phyloP scores from a whole-genome alignment of 2,329 filamentous ascomycete genomes.

The Calonectria hongkongensis region DNA sequence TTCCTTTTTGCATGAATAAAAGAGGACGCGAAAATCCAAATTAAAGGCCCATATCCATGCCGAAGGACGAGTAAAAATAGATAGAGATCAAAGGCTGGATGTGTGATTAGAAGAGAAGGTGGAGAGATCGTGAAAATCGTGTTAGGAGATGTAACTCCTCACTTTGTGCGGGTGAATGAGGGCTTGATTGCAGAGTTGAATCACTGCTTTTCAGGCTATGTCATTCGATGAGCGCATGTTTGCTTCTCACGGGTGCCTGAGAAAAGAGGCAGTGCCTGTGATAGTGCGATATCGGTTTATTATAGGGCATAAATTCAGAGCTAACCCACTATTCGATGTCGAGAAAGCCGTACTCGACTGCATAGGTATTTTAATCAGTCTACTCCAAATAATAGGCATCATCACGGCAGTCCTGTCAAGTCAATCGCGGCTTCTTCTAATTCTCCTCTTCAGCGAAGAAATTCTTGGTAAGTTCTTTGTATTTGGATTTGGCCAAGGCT shows the following conservation, averaged over 20 bases:
- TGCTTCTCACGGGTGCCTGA: constrained; percentile 13
- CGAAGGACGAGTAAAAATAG: neutral
- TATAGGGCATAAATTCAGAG: neutral
- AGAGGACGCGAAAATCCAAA: neutral
- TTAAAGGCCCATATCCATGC: neutral
- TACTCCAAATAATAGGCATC: neutral
- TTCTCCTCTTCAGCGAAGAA: too few species aligned
- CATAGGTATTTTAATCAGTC: neutral
- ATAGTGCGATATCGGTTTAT: neutral
- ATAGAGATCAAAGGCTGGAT: neutral
- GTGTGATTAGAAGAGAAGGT: too few species aligned
- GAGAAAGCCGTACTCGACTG: neutral
- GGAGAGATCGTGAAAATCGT: neutral
- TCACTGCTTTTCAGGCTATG: neutral
- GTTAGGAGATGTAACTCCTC: constrained; percentile 12
- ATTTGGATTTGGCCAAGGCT: neutral
- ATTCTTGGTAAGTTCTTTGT: neutral
- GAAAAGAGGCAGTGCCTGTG: neutral
- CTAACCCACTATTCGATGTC: neutral
- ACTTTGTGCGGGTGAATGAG: neutral
- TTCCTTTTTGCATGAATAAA: neutral
- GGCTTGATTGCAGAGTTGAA: neutral
- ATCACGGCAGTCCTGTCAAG: neutral
- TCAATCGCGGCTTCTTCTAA: neutral
- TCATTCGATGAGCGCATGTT: neutral